Evolutionary conservation across 768 basidiomycete species (phyloP), one percentile per base, ranked within the genome.

Genomic region (Postia placenta): DNA sequence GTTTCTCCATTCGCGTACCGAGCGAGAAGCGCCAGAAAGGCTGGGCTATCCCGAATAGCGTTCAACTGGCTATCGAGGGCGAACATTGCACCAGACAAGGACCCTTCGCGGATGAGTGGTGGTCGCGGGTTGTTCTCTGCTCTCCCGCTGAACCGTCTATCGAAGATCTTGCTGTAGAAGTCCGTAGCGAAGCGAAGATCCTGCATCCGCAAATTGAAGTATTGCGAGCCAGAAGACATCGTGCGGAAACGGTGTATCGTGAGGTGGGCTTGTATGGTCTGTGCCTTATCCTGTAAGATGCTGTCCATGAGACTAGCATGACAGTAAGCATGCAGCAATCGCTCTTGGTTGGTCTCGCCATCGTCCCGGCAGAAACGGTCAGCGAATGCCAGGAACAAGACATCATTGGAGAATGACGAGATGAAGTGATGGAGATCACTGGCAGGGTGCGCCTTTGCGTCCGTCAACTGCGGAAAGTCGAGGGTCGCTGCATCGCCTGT

Each of bases 211-310:
- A 90, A 67, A 56, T 82, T 78, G 66, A 84, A 87, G 61, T 79
- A 82, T 7, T 70, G 74, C 5, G 79, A 78, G 3, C 66, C 56
- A 0, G 79, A 77, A 3, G 74, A 68, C 75, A 83, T 80, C 46
- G 67, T 75, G 50, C 87, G 82, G 57, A 82, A 81, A 42, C 72
- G 75, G 60, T 83, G 89, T 24, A 93, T 62, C 1, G 79, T 80
- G 2, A 93, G 69, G 60, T 92, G 86, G 0, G 84, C 74, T 56
- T 85, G 82, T 3, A 94, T 67, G 0, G 87, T 83, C 50, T 81
- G 78, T 11, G 86, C 81, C 62, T 95, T 96, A 67, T 94, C 93
- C 62, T 89, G 83, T n/a, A 92, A 70, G 43, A 97, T 85, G 66
- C 88, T 86, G 62, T 97, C 94, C 37, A 93, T 73, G 11, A 92